Percentiles rank a stretch among this genome's conserved stretches.
Conservation (phyloP, 1,284 basidiomycete genomes). For the Hypsizygus ulmarius region DNA sequence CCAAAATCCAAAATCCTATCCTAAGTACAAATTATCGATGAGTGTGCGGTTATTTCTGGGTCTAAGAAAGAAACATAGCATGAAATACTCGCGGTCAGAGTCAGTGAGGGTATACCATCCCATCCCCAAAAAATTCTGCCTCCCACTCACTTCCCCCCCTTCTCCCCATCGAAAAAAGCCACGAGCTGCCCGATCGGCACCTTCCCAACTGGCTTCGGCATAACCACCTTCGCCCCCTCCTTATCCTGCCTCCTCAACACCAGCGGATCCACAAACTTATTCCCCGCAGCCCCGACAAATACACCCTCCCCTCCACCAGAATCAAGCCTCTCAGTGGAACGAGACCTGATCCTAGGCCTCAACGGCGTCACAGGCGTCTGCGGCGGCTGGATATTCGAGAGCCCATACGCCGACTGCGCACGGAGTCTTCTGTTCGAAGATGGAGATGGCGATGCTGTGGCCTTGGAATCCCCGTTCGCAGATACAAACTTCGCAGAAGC, state of each 20-base stretch:
- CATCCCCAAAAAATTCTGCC: background rate
- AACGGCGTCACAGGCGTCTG: constrained; percentile 38
- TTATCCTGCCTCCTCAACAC: constrained; percentile 61
- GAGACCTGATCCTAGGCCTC: constrained; percentile 46
- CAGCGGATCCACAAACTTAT: constrained; percentile 72
- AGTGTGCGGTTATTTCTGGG: background rate
- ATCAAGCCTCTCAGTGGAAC: constrained; percentile 43
- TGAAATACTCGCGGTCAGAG: background rate
- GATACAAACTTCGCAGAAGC: constrained; percentile 8
- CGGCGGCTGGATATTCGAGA: constrained; percentile 35
- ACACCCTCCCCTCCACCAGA: constrained; percentile 7
- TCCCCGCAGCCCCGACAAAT: constrained; percentile 24
- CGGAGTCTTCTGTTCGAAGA: constrained; percentile 39
- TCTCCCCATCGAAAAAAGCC: constrained; percentile 78
- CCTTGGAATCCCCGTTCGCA: constrained; percentile 11
- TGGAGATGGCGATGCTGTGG: constrained; percentile 25
- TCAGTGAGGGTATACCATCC: no score
- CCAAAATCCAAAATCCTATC: background rate
- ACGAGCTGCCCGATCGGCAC: constrained; percentile 72
- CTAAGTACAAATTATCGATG: background rate
- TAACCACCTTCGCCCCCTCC: constrained; percentile 40
- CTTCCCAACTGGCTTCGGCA: constrained; percentile 53
- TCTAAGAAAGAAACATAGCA: background rate
- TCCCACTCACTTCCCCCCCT: constrained; percentile 23
- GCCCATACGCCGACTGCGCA: constrained; percentile 52